These are phyloP conservation scores for Aspergillus versicolor DNA, from an alignment of 2,329 filamentous ascomycete species.

Conservation along the genomic window DNA sequence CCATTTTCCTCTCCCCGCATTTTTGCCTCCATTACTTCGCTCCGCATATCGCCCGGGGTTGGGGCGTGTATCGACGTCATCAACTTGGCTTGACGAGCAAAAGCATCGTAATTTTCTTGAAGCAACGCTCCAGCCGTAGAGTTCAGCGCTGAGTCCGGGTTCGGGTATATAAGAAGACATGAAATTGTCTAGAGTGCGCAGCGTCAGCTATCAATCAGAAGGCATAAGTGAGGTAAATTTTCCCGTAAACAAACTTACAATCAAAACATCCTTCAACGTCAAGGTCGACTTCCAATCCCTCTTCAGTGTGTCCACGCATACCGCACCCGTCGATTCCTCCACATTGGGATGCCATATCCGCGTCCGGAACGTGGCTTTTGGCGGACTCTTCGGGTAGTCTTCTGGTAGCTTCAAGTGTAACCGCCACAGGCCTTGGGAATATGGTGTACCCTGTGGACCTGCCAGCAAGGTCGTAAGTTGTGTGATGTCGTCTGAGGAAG, in stretches of 20 bases:
- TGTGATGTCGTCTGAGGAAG: constrained; percentile 52
- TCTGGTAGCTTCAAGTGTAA: constrained; percentile 60
- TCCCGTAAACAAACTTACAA: constrained; percentile 33
- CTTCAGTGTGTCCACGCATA: constrained; percentile 66
- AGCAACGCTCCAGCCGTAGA: constrained; percentile 59
- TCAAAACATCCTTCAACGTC: constrained; percentile 59
- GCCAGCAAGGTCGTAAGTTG: constrained; percentile 58
- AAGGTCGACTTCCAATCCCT: constrained; percentile 60
- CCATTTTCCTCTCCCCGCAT: constrained; percentile 51
- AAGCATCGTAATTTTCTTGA: constrained; percentile 59
- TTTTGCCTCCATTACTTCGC: constrained; percentile 54
- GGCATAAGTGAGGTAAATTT: too few species aligned
- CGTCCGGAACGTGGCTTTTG: constrained; percentile 60
- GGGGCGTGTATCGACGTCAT: constrained; percentile 64
- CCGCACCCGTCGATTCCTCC: constrained; percentile 60
- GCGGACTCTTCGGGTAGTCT: constrained; percentile 51
- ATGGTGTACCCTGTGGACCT: constrained; percentile 61
- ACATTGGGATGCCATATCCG: constrained; percentile 66
- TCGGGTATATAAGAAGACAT: constrained; percentile 63
- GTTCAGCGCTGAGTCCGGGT: constrained; percentile 64
- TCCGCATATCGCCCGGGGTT: constrained; percentile 47
- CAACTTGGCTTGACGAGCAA: constrained; percentile 56
- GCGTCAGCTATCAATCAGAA: neutral
- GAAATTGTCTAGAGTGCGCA: constrained; percentile 52
- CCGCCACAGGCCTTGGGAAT: constrained; percentile 58